Conservation (phyloP, 2,329 filamentous ascomycete species). For the Verticillium tricorpus region DNA sequence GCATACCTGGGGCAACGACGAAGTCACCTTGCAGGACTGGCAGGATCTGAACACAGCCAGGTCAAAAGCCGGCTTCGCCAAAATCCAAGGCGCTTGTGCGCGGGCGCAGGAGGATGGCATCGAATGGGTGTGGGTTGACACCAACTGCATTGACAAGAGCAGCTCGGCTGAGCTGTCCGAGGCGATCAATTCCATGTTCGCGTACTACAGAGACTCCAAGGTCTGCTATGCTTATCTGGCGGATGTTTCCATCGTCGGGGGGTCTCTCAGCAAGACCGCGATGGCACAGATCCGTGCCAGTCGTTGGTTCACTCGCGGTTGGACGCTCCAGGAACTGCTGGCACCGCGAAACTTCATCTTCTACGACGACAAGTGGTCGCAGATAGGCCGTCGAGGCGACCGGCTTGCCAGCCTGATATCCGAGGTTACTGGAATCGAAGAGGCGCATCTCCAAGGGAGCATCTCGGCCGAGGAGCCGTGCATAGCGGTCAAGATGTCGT, state of each 20-base stretch:
- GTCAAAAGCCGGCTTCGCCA: too few relatives aligned
- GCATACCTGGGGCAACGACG: slow-evolving; percentile 10
- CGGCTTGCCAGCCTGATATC: not conserved
- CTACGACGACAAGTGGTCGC: not conserved
- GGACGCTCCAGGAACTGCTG: slow-evolving; percentile 65
- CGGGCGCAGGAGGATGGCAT: too few relatives aligned
- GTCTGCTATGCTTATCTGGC: slow-evolving; percentile 27
- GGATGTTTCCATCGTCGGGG: slow-evolving; percentile 12
- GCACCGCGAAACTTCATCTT: slow-evolving; percentile 29
- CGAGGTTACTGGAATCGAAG: not conserved
- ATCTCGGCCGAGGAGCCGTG: not conserved
- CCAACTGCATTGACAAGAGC: slow-evolving; percentile 27
- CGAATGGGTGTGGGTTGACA: slow-evolving; percentile 27
- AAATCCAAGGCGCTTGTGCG: too few relatives aligned
- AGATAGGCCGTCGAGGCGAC: too few relatives aligned
- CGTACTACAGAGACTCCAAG: slow-evolving; percentile 27
- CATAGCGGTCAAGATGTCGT: slow-evolving; percentile 18
- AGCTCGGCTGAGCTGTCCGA: slow-evolving; percentile 25
- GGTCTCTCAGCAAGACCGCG: too few relatives aligned
- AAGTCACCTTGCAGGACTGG: slow-evolving; percentile 8
- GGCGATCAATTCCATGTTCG: slow-evolving; percentile 20
- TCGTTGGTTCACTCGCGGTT: slow-evolving; percentile 36
- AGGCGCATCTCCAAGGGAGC: too few relatives aligned
- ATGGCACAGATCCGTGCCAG: too few relatives aligned
- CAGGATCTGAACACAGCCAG: not conserved